phyloP scores from a whole-genome alignment of 2,329 filamentous ascomycete genomes.

The Colletotrichum musae region DNA sequence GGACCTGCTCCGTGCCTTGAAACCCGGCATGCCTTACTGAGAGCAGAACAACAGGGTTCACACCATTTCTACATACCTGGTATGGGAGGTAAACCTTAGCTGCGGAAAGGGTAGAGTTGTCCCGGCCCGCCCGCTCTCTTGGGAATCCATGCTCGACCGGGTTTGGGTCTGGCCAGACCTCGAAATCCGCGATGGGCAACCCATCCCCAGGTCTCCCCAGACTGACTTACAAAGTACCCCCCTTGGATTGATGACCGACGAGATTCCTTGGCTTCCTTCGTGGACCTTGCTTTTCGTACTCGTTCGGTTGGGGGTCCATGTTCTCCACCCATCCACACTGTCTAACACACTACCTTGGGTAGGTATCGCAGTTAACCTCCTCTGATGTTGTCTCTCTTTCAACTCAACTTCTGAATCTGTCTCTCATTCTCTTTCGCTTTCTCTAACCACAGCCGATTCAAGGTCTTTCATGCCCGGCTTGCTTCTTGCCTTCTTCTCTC shows the following conservation, averaged over 20 bases:
- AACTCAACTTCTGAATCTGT: conserved; percentile 10
- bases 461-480: conserved; percentile 9
- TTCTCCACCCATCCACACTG: background rate
- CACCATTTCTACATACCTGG: too few species aligned
- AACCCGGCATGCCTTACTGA: conserved; percentile 24
- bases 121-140: conserved; percentile 23
- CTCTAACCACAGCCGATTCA: conserved; percentile 15
- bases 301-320: conserved; percentile 19
- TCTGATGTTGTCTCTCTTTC: conserved; percentile 10
- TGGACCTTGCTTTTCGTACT: conserved; percentile 39
- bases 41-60: too few species aligned
- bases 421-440: conserved; percentile 35
- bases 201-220: conserved; percentile 16
- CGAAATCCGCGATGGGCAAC: background rate
- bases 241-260: conserved; percentile 8
- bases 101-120: conserved; percentile 17
- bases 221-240: too few species aligned
- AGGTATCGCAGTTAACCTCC: background rate
- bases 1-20: conserved; percentile 38
- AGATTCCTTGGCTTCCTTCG: conserved; percentile 30
- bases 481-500: background rate
- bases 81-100: background rate
- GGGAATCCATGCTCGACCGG: conserved; percentile 30
- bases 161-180: background rate
- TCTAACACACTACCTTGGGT: too few species aligned